Conservation (phyloP, 257 asterid species). For the Penstemon davidsonii region DNA sequence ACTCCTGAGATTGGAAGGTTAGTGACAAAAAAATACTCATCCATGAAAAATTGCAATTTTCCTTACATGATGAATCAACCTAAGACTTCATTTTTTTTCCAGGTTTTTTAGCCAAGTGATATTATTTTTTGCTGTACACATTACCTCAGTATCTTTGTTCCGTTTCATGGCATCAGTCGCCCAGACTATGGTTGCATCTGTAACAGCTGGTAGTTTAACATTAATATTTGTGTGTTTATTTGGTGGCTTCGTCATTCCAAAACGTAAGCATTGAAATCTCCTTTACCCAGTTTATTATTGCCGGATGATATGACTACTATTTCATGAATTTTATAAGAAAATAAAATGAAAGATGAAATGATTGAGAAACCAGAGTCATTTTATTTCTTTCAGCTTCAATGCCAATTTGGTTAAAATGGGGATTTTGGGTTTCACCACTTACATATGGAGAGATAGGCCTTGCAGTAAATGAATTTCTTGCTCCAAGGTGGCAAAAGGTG, state of each 20-base stretch:
- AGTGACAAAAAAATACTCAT: slow-evolving; percentile 3
- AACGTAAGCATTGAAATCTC: slow-evolving; percentile 29
- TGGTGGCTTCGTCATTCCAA: slow-evolving; percentile 48
- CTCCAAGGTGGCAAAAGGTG: slow-evolving; percentile 58
- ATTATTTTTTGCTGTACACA: slow-evolving; percentile 43
- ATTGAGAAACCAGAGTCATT: not conserved
- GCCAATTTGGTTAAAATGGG: slow-evolving; percentile 52
- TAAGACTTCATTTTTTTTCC: slow-evolving; percentile 2
- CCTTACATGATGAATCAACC: not conserved
- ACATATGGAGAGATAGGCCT: slow-evolving; percentile 56
- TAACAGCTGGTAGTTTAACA: slow-evolving; percentile 38
- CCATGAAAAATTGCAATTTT: not conserved
- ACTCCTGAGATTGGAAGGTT: slow-evolving; percentile 50
- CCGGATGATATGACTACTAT: not conserved
- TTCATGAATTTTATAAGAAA: not conserved
- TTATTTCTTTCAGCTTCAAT: slow-evolving; percentile 40
- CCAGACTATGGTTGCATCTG: slow-evolving; percentile 38
- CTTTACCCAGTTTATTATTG: not conserved
- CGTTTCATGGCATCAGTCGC: slow-evolving; percentile 50
- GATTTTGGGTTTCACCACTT: slow-evolving; percentile 49
- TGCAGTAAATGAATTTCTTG: slow-evolving; percentile 47
- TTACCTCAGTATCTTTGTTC: slow-evolving; percentile 44
- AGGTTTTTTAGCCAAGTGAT: slow-evolving; percentile 54
- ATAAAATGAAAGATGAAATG: not conserved
- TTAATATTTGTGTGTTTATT: slow-evolving; percentile 34